Base-by-base conservation (phyloP, 345 rosid genomes). In the Cardamine resedifolia region DNA sequence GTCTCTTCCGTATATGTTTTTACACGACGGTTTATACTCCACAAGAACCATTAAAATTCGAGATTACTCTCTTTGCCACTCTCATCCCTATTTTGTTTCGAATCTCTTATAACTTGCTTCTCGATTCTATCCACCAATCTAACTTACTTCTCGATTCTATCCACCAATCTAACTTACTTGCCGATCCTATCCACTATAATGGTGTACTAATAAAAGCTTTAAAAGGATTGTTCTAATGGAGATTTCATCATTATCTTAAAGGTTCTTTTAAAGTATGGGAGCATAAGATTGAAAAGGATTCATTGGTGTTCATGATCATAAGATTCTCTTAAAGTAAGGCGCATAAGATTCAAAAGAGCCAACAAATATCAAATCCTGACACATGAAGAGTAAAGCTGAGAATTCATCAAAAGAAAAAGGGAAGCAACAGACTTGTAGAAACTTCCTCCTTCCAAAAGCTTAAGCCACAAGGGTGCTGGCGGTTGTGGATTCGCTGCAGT, bases 391-490 rank as follows among this genome's bases (percentile, higher is more conserved):
- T 12, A 36, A 59, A 36, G 43, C 52, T 36, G 5, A 50, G 39
- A 49, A 49, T 18, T 24, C 31, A 71, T 60, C 20, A 60, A 60
- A 59, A 59, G 50, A 36, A 59, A 50, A 38, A 50, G 50, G 16
- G 31, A 61, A 60, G 51, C 21, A 71, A 48, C 59, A 70, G 38
- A 49, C 59, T 38, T 18, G 44, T 9, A 60, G 71, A 34, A 44
- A 18, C 59, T 51, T 50, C 33, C 24, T 15, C 43, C 53, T 72
- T 33, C 49, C 45, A 14, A 70, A n/a, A 47, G 66, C 34, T 80
- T 82, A 86, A 4, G 90, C 90, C 31, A 86, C 90, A 26, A 86
- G 85, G 15, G 90, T 86, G 81, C 90, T 86, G 30, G 90, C 90
- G 16, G 90, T 86, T 21, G 87, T 83, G 20, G 90, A 86, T 39